Evolutionary conservation across 179 eudicot species (phyloP), one percentile per base, ranked within the genome.

Genomic region (Carnegiea gigantea): DNA sequence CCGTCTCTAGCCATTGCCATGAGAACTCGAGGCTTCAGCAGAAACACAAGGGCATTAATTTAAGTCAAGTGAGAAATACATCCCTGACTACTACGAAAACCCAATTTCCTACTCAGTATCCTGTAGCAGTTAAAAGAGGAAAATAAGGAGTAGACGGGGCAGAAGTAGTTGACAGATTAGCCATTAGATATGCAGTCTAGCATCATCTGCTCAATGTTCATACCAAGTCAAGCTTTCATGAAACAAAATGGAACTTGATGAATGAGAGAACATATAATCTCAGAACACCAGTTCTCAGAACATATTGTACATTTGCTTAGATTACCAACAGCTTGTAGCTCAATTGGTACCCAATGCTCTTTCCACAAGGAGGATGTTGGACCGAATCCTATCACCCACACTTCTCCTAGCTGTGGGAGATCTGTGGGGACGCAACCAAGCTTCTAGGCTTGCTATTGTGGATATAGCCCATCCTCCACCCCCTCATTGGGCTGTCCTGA

Each of bases 1-100:
- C 99, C 99, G 81, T 95, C 99, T 89, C 98, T 91, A 78, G 99
- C 94, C 99, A 95, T 95, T 73, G 98, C 98, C 99, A 95, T 92
- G 79, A 93, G 88, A 80, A 93, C 90, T 64, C 99, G 92, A 64
- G 99, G 98, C 99, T 95, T 90, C 77, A 79, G 72, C 44, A 85
- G 70, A 84, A 65, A 78, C 23, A 14, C 54, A 26, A 10, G 18
- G 46, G 60, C 15, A 70, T 62, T 38, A 48, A 78, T 49, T 70
- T 75, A 10, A 79, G 72, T 26, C 75, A 40, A 68, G 72, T 4
- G 23, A 33, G 67, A 70, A 24, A 74, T 28, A 76, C 23, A 73
- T 40, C 30, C 81, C 73, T 40, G 38, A 62, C 40, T 49, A 68
- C 36, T 28, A 65, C 21, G 11, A 46, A 59, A 24, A 77, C 30